Percentiles rank a stretch among this genome's conserved stretches.
These are phyloP conservation scores for Kwoniella pini DNA, from an alignment of 768 basidiomycete genomes.

Conservation along the genomic window DNA sequence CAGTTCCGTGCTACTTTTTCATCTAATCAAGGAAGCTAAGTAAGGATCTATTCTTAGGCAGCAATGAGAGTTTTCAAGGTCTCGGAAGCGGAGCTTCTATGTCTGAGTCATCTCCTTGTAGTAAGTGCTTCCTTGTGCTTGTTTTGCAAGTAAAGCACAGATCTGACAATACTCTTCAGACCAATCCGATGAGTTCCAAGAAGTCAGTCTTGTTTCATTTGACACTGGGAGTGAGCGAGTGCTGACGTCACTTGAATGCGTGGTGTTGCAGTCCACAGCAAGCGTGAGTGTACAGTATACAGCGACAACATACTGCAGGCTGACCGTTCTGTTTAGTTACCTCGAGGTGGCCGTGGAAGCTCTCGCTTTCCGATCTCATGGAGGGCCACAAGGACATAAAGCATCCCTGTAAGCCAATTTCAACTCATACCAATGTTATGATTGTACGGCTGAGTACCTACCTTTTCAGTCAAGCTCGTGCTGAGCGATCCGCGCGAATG, in stretches of 20 bases:
- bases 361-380: conserved; percentile 26
- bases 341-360: conserved; percentile 24
- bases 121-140: conserved; percentile 16
- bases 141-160: not conserved
- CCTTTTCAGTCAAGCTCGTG: not conserved
- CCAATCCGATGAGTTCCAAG: conserved; percentile 18
- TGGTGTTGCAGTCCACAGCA: conserved; percentile 21
- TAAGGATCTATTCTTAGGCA: no score
- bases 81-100: conserved; percentile 28
- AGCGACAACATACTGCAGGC: not conserved
- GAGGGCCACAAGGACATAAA: conserved; percentile 13
- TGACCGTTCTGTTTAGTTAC: conserved; percentile 11
- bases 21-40: conserved; percentile 17
- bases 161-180: not conserved
- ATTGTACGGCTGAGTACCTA: no score
- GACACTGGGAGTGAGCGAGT: no score
- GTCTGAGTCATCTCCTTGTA: conserved; percentile 23
- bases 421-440: not conserved
- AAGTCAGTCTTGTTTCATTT: no score
- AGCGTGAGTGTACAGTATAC: conserved; percentile 6
- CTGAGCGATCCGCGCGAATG: not conserved
- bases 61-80: no score
- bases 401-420: conserved; percentile 14
- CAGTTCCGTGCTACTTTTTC: not conserved
- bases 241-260: no score